These are phyloP conservation scores for Wakefieldia striispora DNA, from an alignment of 768 basidiomycete species.

Conservation along the genomic window DNA sequence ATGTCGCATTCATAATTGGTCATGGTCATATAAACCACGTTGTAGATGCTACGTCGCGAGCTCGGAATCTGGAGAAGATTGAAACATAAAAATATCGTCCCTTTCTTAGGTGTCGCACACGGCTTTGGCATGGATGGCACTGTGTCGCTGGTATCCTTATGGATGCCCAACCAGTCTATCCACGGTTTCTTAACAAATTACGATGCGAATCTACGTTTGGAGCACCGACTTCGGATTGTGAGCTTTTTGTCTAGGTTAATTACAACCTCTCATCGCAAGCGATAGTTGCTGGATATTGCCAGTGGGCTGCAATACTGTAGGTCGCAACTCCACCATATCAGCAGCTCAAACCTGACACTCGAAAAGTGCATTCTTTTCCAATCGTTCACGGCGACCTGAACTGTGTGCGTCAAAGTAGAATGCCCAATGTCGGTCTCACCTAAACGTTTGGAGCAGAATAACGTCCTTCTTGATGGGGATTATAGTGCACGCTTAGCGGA, in stretches of 20 bases:
- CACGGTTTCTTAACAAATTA: not conserved
- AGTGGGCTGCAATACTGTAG: not conserved
- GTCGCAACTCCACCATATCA: not conserved
- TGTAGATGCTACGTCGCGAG: too few relatives aligned
- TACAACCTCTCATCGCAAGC: too few relatives aligned
- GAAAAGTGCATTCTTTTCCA: not conserved
- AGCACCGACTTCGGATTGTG: not conserved
- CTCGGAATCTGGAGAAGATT: too few relatives aligned
- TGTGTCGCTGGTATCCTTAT: too few relatives aligned
- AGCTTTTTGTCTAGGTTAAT: not conserved
- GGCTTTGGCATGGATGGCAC: too few relatives aligned
- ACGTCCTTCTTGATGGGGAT: constrained; percentile 1
- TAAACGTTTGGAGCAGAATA: not conserved
- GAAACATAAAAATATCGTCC: too few relatives aligned
- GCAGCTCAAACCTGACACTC: too few relatives aligned
- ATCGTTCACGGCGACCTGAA: constrained; percentile 4
- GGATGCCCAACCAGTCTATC: too few relatives aligned
- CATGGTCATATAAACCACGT: too few relatives aligned
- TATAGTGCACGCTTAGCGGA: not conserved
- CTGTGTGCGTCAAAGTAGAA: not conserved
- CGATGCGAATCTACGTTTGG: not conserved
- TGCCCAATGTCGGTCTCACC: not conserved
- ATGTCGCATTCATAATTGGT: not conserved
- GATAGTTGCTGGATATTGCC: too few relatives aligned
- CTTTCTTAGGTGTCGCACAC: too few relatives aligned